phyloP scores from a whole-genome alignment of 768 basidiomycete genomes.

The Pluteus cervinus region DNA sequence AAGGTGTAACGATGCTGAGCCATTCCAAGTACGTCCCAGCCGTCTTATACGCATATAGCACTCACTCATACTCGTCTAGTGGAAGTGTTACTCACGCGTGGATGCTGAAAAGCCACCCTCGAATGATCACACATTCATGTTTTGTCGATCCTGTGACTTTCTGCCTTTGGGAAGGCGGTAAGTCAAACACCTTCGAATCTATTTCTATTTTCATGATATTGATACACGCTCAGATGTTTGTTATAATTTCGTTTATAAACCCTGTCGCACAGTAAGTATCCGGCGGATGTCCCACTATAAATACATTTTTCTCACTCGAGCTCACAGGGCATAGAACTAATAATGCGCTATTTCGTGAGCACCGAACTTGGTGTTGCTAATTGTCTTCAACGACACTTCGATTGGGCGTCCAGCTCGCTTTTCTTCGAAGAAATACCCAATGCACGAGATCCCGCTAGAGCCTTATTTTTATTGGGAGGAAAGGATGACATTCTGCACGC shows the following conservation, averaged over 20 bases:
- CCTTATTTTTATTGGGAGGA: slow-evolving; percentile 77
- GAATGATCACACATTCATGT: slow-evolving; percentile 68
- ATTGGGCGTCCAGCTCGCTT: slow-evolving; percentile 82
- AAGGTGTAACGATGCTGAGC: slow-evolving; percentile 73
- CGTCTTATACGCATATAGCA: neutral
- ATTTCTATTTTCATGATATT: slow-evolving; percentile 1
- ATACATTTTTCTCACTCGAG: slow-evolving; percentile 4
- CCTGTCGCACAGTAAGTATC: slow-evolving; percentile 51
- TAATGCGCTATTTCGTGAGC: slow-evolving; percentile 86
- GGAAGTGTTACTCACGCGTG: slow-evolving; percentile 85
- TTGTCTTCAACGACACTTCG: slow-evolving; percentile 76
- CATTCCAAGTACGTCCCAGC: slow-evolving; percentile 73
- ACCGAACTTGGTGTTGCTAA: slow-evolving; percentile 86
- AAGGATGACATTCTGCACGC: slow-evolving; percentile 76
- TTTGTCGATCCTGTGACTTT: slow-evolving; percentile 91
- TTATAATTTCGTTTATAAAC: slow-evolving; percentile 83
- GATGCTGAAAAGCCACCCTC: slow-evolving; percentile 76
- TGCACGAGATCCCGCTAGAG: slow-evolving; percentile 57
- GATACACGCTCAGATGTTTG: slow-evolving; percentile 63
- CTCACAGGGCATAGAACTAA: slow-evolving; percentile 62
- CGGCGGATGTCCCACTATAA: slow-evolving; percentile 3
- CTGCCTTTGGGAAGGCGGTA: slow-evolving; percentile 92
- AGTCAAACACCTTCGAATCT: slow-evolving; percentile 20
- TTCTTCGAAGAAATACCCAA: slow-evolving; percentile 90
- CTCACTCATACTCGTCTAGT: slow-evolving; percentile 25